phyloP scores from a whole-genome alignment of 345 rosid species.

The Populus tremula region DNA sequence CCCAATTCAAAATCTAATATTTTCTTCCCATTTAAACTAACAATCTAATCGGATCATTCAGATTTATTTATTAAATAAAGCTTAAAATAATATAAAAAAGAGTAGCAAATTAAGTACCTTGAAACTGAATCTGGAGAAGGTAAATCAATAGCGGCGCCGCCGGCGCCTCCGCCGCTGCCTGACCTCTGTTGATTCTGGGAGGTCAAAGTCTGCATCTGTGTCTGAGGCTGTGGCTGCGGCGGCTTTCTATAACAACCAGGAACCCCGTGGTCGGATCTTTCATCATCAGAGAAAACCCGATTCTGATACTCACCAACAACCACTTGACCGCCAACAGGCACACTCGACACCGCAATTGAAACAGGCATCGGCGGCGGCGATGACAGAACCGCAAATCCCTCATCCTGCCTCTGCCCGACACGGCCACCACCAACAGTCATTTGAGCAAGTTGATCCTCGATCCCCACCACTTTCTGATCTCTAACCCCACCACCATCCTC shows the following conservation, averaged over 20 bases:
- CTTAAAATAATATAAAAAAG: too few species aligned
- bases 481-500: conserved; percentile 44
- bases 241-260: conserved; percentile 55
- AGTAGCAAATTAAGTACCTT: conserved; percentile 47
- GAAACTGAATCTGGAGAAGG: conserved; percentile 89
- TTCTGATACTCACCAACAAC: conserved; percentile 45
- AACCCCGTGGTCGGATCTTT: conserved; percentile 82
- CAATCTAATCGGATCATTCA: neutral
- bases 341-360: conserved; percentile 40
- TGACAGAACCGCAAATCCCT: conserved; percentile 44
- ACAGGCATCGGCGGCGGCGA: conserved; percentile 57
- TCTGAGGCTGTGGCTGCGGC: conserved; percentile 40
- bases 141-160: conserved; percentile 38
- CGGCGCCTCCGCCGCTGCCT: conserved; percentile 36
- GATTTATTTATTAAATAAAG: neutral
- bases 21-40: neutral
- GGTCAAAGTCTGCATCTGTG: conserved; percentile 30
- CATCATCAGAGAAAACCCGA: conserved; percentile 75
- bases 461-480: conserved; percentile 60
- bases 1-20: conserved; percentile 30
- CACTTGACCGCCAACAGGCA: conserved; percentile 22
- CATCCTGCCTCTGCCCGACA: conserved; percentile 43
- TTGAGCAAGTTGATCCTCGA: conserved; percentile 81
- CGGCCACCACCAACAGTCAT: conserved; percentile 35
- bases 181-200: conserved; percentile 55